These are phyloP conservation scores for Fusarium xylarioides DNA, from an alignment of 2,329 filamentous ascomycete species.

Conservation along the genomic window DNA sequence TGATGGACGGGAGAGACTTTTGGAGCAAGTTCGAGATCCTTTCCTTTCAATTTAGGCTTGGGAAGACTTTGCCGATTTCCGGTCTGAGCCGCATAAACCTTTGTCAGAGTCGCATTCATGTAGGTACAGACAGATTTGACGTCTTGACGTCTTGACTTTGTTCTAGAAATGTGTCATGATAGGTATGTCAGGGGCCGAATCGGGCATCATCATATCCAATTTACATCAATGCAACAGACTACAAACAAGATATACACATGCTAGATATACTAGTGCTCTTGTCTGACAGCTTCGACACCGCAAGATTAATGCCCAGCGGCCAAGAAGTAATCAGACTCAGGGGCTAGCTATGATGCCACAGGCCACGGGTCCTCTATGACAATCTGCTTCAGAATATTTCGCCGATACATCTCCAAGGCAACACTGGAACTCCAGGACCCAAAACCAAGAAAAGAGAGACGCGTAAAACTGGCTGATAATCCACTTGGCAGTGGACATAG, in stretches of 20 bases:
- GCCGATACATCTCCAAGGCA: conserved; percentile 1
- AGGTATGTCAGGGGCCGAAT: neutral
- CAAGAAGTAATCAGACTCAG: neutral
- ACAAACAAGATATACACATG: neutral
- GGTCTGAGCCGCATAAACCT: conserved; percentile 21
- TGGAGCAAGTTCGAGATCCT: neutral
- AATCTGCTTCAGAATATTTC: neutral
- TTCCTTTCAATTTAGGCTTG: neutral
- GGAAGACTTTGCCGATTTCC: conserved; percentile 24
- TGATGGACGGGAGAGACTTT: neutral
- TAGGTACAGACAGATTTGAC: conserved; percentile 16
- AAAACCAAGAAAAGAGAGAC: neutral
- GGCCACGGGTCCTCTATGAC: neutral
- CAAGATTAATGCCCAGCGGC: neutral
- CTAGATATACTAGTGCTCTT: neutral
- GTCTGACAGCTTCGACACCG: neutral
- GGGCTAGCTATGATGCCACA: neutral
- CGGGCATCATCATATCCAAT: conserved; percentile 18
- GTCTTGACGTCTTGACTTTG: neutral
- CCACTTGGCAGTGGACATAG: conserved; percentile 28
- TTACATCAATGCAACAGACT: neutral
- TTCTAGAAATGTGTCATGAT: neutral
- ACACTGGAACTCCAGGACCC: neutral
- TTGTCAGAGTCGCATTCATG: conserved; percentile 19
- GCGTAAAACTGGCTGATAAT: conserved; percentile 17